These are phyloP conservation scores for Zoysia matrella DNA, from an alignment of 202 grass and related monocot genomes.

Conservation along the genomic window DNA sequence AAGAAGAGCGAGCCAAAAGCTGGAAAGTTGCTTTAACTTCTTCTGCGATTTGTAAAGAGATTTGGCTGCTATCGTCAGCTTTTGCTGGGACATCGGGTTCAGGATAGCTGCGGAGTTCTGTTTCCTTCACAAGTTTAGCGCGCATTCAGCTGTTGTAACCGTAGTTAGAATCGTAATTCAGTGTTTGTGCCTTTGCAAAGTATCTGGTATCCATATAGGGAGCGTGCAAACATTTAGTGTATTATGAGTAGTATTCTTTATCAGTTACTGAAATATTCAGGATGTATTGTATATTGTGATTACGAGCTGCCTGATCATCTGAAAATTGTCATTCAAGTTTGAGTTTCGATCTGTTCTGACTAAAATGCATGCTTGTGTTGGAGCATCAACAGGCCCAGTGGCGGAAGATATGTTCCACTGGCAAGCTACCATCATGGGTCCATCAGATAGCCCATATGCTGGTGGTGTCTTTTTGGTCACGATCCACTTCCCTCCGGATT, in stretches of 20 bases:
- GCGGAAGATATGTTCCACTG: slow-evolving; percentile 87
- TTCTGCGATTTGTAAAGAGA: no score
- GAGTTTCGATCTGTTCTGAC: background rate
- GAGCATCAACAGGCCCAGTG: slow-evolving; percentile 51
- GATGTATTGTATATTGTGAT: background rate
- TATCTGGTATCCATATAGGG: no score
- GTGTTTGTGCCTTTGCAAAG: no score
- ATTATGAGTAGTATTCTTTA: no score
- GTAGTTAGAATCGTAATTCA: no score
- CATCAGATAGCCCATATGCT: slow-evolving; percentile 75
- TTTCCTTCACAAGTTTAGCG: no score
- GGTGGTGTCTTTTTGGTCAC: slow-evolving; percentile 79
- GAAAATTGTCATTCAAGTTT: background rate
- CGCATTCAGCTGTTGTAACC: no score
- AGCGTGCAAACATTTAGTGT: no score
- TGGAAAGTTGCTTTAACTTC: background rate
- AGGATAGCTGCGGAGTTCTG: no score
- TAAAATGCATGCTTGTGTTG: background rate
- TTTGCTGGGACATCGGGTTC: no score
- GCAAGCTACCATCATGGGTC: slow-evolving; percentile 84
- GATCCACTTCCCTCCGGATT: slow-evolving; percentile 81
- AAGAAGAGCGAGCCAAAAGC: background rate
- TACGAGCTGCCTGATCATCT: background rate
- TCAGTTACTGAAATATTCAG: no score
- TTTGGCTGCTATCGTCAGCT: no score